These are phyloP conservation scores for Pseudocercospora ulei DNA, from an alignment of 2,329 filamentous ascomycete species.

Conservation along the genomic window DNA sequence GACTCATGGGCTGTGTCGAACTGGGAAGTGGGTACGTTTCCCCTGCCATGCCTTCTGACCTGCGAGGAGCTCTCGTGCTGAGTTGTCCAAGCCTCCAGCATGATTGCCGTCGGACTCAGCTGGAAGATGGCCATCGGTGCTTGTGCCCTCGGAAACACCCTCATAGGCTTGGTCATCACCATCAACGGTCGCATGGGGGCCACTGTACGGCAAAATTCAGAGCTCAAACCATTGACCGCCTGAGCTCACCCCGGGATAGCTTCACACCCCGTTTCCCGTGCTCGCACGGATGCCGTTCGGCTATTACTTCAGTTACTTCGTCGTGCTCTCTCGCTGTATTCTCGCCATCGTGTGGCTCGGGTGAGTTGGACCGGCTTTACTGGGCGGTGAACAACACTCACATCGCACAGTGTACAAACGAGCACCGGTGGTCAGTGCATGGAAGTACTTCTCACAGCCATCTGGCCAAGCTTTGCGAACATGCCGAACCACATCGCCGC, in stretches of 20 bases:
- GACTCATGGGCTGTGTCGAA: conserved; percentile 37
- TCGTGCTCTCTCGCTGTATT: conserved; percentile 28
- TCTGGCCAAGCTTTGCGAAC: conserved; percentile 49
- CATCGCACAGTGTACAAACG: conserved; percentile 28
- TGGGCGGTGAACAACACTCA: too few relatives aligned
- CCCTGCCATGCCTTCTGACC: neutral
- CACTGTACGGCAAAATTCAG: conserved; percentile 41
- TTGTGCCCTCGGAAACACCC: conserved; percentile 25
- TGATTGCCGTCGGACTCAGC: conserved; percentile 46
- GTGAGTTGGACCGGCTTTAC: conserved; percentile 9
- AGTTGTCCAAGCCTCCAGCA: conserved; percentile 36
- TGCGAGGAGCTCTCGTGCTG: neutral
- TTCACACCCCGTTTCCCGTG: conserved; percentile 49
- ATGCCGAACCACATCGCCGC: conserved; percentile 45
- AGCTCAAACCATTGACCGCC: too few relatives aligned
- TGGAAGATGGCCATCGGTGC: conserved; percentile 47
- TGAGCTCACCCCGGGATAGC: conserved; percentile 40
- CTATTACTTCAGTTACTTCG: conserved; percentile 43
- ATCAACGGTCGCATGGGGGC: conserved; percentile 47
- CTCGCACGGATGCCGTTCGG: conserved; percentile 48
- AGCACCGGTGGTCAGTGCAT: conserved; percentile 27
- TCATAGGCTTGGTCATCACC: conserved; percentile 38
- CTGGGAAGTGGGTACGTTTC: conserved; percentile 33
- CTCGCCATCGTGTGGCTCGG: conserved; percentile 31
- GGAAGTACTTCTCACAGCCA: conserved; percentile 35